A percentile compares a stretch with the other conserved stretches of the same genome.
phyloP scores from a whole-genome alignment of 1,284 basidiomycete genomes.

The Phellopilus nigrolimitatus region DNA sequence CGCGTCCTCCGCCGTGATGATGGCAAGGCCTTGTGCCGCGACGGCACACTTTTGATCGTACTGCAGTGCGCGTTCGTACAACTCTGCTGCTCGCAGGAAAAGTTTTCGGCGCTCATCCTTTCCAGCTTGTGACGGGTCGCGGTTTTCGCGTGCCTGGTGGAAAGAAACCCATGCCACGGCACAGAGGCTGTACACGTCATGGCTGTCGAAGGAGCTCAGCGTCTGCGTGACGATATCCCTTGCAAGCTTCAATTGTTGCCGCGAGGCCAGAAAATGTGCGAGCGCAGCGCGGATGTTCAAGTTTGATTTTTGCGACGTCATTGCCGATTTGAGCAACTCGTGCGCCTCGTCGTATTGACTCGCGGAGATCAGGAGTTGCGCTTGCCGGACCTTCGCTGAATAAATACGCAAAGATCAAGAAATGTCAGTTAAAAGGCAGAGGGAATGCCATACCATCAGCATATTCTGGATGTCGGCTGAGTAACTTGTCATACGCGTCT shows the following conservation, averaged over 20 bases:
- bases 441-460: constrained; percentile 67
- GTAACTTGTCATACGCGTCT: constrained; percentile 80
- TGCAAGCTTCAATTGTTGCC: constrained; percentile 64
- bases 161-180: constrained; percentile 85
- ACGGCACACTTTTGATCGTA: constrained; percentile 81
- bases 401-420: constrained; percentile 3
- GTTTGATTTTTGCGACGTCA: constrained; percentile 64
- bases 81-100: constrained; percentile 81
- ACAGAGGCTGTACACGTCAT: constrained; percentile 88
- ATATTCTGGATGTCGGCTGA: constrained; percentile 87
- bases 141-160: constrained; percentile 75
- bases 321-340: constrained; percentile 81
- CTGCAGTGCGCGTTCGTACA: constrained; percentile 84
- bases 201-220: constrained; percentile 75
- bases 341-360: constrained; percentile 79
- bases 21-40: constrained; percentile 90
- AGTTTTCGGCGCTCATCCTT: constrained; percentile 69
- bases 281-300: constrained; percentile 57
- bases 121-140: constrained; percentile 51
- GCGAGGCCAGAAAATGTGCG: constrained; percentile 78
- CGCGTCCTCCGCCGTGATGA: constrained; percentile 86
- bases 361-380: constrained; percentile 65
- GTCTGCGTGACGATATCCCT: constrained; percentile 84
- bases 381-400: constrained; percentile 85
- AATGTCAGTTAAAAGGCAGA: not conserved